phyloP scores from a whole-genome alignment of 176 grass and related monocot species.

The Phoenix roebelenii region DNA sequence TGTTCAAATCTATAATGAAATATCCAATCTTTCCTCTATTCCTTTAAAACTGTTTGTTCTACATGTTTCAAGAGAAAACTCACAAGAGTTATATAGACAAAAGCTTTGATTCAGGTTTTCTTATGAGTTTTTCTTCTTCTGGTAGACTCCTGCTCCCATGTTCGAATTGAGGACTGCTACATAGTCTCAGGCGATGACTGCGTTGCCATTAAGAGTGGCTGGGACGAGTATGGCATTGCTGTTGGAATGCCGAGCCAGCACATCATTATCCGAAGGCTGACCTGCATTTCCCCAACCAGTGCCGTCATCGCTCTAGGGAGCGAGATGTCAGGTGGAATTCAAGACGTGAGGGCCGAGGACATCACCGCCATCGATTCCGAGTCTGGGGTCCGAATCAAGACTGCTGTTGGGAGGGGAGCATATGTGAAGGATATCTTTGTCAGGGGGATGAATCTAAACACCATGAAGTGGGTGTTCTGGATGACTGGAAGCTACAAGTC shows the following conservation, averaged over 20 bases:
- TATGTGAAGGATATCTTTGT: slow-evolving; percentile 67
- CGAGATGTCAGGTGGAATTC: slow-evolving; percentile 96
- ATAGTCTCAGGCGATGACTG: slow-evolving; percentile 93
- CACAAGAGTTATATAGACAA: too few species aligned
- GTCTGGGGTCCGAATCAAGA: slow-evolving; percentile 91
- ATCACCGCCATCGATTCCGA: slow-evolving; percentile 64
- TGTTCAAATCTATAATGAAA: too few species aligned
- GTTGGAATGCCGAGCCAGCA: slow-evolving; percentile 81
- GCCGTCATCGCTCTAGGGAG: slow-evolving; percentile 82
- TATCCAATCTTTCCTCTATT: neutral
- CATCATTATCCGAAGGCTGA: slow-evolving; percentile 51
- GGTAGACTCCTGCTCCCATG: slow-evolving; percentile 67
- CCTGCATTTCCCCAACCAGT: slow-evolving; percentile 83
- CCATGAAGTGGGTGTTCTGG: slow-evolving; percentile 88
- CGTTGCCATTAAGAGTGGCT: slow-evolving; percentile 89
- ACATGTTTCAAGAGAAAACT: too few species aligned
- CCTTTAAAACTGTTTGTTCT: neutral
- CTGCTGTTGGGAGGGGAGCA: slow-evolving; percentile 49
- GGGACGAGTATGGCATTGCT: slow-evolving; percentile 95
- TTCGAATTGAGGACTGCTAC: slow-evolving; percentile 95
- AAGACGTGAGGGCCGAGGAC: slow-evolving; percentile 79
- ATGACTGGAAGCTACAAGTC: slow-evolving; percentile 88
- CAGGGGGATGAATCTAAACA: slow-evolving; percentile 42
- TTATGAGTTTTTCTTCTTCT: too few species aligned
- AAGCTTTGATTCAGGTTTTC: too few species aligned